Evolutionary conservation across 2,329 filamentous ascomycete species (phyloP).

Genomic region (Colletotrichum euphorbiae): DNA sequence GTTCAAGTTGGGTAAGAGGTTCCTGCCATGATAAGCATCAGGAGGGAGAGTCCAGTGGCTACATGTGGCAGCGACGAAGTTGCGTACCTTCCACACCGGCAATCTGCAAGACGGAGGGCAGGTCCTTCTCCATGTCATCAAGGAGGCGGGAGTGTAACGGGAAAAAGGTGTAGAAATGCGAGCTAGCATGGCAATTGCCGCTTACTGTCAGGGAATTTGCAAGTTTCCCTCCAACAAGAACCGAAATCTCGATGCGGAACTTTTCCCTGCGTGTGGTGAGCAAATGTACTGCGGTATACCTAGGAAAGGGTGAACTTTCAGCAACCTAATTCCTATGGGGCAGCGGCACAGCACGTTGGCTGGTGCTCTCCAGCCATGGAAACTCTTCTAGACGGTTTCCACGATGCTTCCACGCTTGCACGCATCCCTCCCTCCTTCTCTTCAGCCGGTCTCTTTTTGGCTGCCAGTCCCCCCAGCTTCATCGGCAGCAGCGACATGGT

Average conservation of each 20-base stretch:
- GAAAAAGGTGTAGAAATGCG: not conserved
- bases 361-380: not conserved
- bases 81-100: not conserved
- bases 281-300: too few relatives aligned
- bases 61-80: too few relatives aligned
- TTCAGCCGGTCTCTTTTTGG: slow-evolving; percentile 1
- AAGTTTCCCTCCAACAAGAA: not conserved
- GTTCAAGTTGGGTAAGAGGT: too few relatives aligned
- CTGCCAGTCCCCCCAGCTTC: slow-evolving; percentile 26
- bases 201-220: not conserved
- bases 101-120: slow-evolving; percentile 1
- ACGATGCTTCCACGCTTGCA: slow-evolving; percentile 17
- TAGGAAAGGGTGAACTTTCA: not conserved
- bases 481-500: slow-evolving; percentile 17
- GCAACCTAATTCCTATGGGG: not conserved
- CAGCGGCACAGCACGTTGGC: not conserved
- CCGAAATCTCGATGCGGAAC: slow-evolving; percentile 5
- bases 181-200: slow-evolving; percentile 6
- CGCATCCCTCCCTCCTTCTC: slow-evolving; percentile 10
- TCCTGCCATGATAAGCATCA: too few relatives aligned
- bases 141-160: too few relatives aligned
- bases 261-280: slow-evolving; percentile 6
- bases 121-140: not conserved
- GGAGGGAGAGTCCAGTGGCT: too few relatives aligned
- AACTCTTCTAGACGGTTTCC: slow-evolving; percentile 31